Conservation (phyloP, 1,284 basidiomycete genomes). For the Leccinum variabile region DNA sequence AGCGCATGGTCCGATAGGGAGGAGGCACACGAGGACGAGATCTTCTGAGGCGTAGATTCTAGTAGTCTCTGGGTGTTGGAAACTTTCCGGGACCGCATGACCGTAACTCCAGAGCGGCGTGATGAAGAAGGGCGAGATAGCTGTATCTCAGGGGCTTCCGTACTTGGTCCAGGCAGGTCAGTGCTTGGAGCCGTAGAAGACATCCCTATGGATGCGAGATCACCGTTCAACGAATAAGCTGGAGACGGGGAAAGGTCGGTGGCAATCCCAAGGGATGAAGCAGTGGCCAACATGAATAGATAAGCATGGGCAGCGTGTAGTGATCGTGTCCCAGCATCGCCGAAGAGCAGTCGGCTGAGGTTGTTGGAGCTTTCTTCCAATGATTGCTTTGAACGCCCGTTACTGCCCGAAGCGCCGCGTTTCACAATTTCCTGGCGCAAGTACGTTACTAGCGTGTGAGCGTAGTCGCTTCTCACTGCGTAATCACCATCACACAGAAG, state of each 20-base stretch:
- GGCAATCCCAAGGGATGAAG: constrained; percentile 55
- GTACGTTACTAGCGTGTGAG: constrained; percentile 70
- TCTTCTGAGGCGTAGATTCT: constrained; percentile 44
- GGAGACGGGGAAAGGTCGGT: constrained; percentile 44
- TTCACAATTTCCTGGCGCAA: constrained; percentile 73
- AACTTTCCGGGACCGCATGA: constrained; percentile 53
- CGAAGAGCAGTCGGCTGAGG: constrained; percentile 15
- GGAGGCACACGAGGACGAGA: constrained; percentile 50
- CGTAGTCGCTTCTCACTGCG: constrained; percentile 75
- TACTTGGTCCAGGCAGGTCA: constrained; percentile 25
- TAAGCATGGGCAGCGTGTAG: constrained; percentile 79
- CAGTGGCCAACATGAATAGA: constrained; percentile 74
- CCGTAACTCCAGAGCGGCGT: constrained; percentile 48
- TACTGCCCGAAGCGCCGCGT: constrained; percentile 37
- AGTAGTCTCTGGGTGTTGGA: constrained; percentile 54
- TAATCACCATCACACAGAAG: constrained; percentile 78
- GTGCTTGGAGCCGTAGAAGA: constrained; percentile 40
- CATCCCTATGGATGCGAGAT: constrained; percentile 38
- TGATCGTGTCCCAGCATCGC: constrained; percentile 70
- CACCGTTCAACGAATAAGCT: constrained; percentile 37
- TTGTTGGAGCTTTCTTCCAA: too few relatives aligned
- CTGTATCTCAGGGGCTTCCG: constrained; percentile 24
- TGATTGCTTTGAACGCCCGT: too few relatives aligned
- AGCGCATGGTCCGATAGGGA: constrained; percentile 77
- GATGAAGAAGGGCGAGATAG: constrained; percentile 38